Base-by-base conservation (phyloP, 176 grass and related monocot species). In the Urochloa ruziziensis region DNA sequence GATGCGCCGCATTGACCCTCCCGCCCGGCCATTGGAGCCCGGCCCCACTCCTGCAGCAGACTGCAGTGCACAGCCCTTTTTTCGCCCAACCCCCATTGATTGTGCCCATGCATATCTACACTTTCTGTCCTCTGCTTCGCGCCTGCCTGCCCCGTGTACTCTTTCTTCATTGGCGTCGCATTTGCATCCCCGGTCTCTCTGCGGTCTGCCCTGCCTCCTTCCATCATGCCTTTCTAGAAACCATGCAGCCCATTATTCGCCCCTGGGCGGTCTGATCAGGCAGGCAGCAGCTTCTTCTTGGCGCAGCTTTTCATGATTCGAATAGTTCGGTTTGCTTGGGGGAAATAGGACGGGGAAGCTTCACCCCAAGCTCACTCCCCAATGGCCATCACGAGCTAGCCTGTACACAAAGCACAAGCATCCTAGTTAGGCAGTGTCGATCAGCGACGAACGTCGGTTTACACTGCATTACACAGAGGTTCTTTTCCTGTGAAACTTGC, bases 181-280 rank as follows among this genome's bases (percentile, higher is more conserved):
- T 18, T 9, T 70, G 24, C 23, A 14, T 61, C 58, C 1, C 3
- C 27, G n/a, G n/a, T n/a, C n/a, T n/a, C n/a, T n/a, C n/a, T n/a
- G 36, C 17, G 21, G 5, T 3, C 51, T 64, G 40, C n/a, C 13
- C 70, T 57, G 78, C 79, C 81, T 60, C 44, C 67, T 79, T 67
- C 84, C 88, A 90, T 86, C 88, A 83, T 86, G 84, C 44, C 49
- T 86, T 90, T 90, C 88, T 86, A 90, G 84, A 83, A 90, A 90
- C 84, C 67, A 61, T 53, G 70, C 73, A 73, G 47, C 65, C 39
- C 39, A 86, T 86, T 23, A 86, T 83, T 78, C 27, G 68, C 0
- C 61, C 42, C 24, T 8, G 18, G 64, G 62, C 48, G 61, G 19
- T 43, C 83, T 65, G 34, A 10, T 21, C 65, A 60, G 85, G 35